Evolutionary conservation across 148 eudicot species (phyloP).

Genomic region (Agrostemma githago): DNA sequence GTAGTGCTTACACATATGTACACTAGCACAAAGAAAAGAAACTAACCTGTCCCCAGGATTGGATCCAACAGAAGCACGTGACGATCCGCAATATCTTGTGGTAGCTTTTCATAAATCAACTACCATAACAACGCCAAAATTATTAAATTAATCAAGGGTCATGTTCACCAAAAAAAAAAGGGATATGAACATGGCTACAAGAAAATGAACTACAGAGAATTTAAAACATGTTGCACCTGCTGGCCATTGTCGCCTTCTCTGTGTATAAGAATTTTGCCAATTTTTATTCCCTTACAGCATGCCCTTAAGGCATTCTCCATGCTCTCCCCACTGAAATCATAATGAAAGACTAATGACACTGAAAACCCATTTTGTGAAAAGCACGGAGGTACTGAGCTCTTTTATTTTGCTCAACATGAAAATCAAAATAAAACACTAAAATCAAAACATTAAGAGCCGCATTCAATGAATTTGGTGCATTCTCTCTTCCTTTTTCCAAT

Average conservation of each 20-base stretch:
- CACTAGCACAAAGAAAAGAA: slow-evolving; percentile 1
- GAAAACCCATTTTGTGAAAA: neutral
- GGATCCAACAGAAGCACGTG: slow-evolving; percentile 94
- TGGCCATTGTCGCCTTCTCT: slow-evolving; percentile 95
- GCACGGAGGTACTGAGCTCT: neutral
- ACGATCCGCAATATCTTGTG: slow-evolving; percentile 79
- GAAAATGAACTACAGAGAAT: neutral
- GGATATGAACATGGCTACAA: neutral
- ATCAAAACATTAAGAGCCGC: neutral
- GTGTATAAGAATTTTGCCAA: slow-evolving; percentile 94
- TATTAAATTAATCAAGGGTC: neutral
- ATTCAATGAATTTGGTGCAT: neutral
- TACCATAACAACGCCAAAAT: slow-evolving; percentile 28
- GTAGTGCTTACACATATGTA: neutral
- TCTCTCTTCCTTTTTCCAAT: neutral
- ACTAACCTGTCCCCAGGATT: slow-evolving; percentile 86
- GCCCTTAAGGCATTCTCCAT: slow-evolving; percentile 98
- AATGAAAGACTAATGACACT: neutral
- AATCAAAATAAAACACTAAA: neutral
- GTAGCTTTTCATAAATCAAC: slow-evolving; percentile 93
- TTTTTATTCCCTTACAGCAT: slow-evolving; percentile 94
- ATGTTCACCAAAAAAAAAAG: neutral
- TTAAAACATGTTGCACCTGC: slow-evolving; percentile 45
- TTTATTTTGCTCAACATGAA: slow-evolving; percentile 6
- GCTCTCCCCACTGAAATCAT: slow-evolving; percentile 73